Conservation (phyloP, 139 green algal species). For the Haematococcus sp. region DNA sequence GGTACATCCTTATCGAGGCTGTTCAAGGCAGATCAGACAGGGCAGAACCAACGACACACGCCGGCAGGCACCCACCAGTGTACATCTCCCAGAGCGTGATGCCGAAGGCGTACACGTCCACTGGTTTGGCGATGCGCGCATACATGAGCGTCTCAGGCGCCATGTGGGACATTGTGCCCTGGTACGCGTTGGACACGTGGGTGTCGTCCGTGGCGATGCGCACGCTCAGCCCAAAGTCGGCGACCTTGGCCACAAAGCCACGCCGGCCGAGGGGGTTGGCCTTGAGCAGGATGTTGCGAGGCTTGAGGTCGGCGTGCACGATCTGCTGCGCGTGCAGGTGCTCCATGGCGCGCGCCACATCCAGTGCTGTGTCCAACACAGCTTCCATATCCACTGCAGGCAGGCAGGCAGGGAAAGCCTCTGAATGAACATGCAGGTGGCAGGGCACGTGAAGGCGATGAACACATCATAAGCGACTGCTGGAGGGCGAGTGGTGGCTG, state of each 20-base stretch:
- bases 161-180: conserved; percentile 50
- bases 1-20: too few species aligned
- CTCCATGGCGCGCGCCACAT: conserved; percentile 44
- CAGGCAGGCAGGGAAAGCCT: background rate
- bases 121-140: background rate
- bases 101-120: conserved; percentile 34
- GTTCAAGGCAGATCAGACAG: too few species aligned
- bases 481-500: too few species aligned
- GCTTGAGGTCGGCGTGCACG: conserved; percentile 51
- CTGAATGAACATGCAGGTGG: background rate
- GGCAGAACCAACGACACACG: too few species aligned
- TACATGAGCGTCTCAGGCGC: conserved; percentile 2
- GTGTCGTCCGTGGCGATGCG: conserved; percentile 28
- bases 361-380: conserved; percentile 23
- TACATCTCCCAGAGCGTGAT: conserved; percentile 38
- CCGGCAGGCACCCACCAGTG: conserved; percentile 20
- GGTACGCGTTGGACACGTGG: conserved; percentile 41
- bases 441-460: too few species aligned
- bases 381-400: background rate
- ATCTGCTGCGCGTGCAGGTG: conserved; percentile 46
- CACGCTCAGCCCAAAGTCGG: conserved; percentile 48
- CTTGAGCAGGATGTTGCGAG: conserved; percentile 36
- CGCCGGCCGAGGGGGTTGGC: background rate
- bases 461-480: too few species aligned
- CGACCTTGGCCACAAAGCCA: conserved; percentile 18